Evolutionary conservation across 2,329 filamentous ascomycete genomes (phyloP).

Genomic region (Phyllosticta citriasiana): DNA sequence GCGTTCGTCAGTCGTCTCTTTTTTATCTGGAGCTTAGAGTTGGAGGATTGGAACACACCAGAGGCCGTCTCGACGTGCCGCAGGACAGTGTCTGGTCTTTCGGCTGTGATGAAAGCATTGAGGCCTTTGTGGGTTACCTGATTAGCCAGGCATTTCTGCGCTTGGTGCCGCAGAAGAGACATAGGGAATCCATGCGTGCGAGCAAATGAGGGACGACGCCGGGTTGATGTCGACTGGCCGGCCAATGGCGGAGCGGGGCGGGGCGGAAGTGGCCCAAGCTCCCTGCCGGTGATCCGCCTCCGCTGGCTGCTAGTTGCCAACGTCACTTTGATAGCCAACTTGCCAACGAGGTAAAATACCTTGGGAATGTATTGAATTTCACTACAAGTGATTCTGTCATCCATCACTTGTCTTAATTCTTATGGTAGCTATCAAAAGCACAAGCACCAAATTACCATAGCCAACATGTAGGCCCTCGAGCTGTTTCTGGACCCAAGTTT

Average conservation of each 20-base stretch:
- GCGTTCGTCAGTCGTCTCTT: background rate
- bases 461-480: no score
- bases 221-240: constrained; percentile 1
- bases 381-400: no score
- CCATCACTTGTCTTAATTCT: no score
- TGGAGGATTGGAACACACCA: constrained; percentile 8
- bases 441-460: no score
- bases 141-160: constrained; percentile 25
- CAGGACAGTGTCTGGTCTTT: constrained; percentile 17
- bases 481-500: no score
- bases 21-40: background rate
- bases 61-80: constrained; percentile 14
- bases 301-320: background rate
- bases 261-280: background rate
- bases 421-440: no score
- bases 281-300: background rate
- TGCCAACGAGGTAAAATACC: background rate
- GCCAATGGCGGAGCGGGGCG: background rate
- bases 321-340: background rate
- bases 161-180: constrained; percentile 28
- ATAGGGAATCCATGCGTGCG: constrained; percentile 15
- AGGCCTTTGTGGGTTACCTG: constrained; percentile 22
- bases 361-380: background rate
- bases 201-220: constrained; percentile 6
- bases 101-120: constrained; percentile 29